Evolutionary conservation across 305 asterid species (phyloP).

Genomic region (Petunia hybrid): DNA sequence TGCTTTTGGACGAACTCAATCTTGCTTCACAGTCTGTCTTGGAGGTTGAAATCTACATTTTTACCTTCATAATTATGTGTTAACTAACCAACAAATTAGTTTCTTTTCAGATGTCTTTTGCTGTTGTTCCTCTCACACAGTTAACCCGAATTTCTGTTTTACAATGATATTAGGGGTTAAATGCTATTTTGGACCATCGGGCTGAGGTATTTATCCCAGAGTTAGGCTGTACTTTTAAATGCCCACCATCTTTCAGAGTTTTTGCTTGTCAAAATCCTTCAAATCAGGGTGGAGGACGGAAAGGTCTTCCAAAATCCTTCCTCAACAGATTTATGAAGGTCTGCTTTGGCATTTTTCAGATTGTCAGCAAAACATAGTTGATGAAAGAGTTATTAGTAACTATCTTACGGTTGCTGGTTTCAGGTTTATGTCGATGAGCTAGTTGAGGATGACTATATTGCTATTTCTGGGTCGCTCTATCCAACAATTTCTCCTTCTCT

Average conservation of each 20-base stretch:
- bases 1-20: conserved; percentile 96
- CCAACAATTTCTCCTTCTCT: conserved; percentile 68
- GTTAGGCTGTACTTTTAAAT: conserved; percentile 80
- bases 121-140: background rate
- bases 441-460: conserved; percentile 79
- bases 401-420: conserved; percentile 36
- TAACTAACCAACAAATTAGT: background rate
- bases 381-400: conserved; percentile 31
- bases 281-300: conserved; percentile 97
- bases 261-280: conserved; percentile 99
- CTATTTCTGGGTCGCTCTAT: conserved; percentile 77
- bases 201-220: conserved; percentile 99
- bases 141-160: background rate
- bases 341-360: conserved; percentile 25
- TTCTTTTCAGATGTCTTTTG: background rate
- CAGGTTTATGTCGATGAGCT: conserved; percentile 98
- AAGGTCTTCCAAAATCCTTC: conserved; percentile 97
- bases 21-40: conserved; percentile 98
- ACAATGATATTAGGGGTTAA: conserved; percentile 69
- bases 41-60: conserved; percentile 65
- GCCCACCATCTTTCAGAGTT: conserved; percentile 89
- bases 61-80: background rate
- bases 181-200: conserved; percentile 96
- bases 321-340: conserved; percentile 99
- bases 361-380: conserved; percentile 9